Percentiles rank a stretch among this genome's conserved stretches.
phyloP scores from a whole-genome alignment of 139 green algal genomes.

The Astrephomene gubernaculifera region DNA sequence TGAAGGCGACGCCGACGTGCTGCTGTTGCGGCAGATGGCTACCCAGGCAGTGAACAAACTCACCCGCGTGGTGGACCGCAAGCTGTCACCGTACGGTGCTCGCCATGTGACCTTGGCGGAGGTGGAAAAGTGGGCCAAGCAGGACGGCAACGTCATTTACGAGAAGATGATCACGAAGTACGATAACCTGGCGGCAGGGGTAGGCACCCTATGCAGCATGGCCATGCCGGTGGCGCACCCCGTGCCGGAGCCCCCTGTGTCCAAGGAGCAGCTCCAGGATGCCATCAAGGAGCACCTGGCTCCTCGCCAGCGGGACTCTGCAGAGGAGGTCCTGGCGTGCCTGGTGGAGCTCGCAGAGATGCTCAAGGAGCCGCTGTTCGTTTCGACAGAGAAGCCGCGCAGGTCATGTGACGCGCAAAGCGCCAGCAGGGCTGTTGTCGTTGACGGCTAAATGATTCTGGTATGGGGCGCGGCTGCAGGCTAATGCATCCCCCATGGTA shows the following conservation, averaged over 20 bases:
- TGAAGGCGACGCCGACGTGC: not conserved
- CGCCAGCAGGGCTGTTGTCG: too few relatives aligned
- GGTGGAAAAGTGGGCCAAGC: not conserved
- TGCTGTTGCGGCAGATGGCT: not conserved
- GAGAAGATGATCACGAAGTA: not conserved
- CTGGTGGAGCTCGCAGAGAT: not conserved
- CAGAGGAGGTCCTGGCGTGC: not conserved
- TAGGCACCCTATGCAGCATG: not conserved
- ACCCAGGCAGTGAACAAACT: not conserved
- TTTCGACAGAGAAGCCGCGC: not conserved
- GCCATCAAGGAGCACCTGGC: not conserved
- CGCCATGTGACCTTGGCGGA: not conserved
- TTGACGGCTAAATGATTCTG: too few relatives aligned
- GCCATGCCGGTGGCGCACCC: not conserved
- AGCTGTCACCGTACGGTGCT: not conserved
- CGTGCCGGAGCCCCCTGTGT: not conserved
- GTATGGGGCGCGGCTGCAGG: too few relatives aligned
- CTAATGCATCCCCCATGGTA: too few relatives aligned
- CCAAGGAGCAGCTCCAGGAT: not conserved
- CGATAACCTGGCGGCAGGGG: not conserved
- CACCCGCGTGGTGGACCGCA: not conserved
- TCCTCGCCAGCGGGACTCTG: not conserved
- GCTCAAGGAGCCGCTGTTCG: not conserved
- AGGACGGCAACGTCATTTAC: not conserved
- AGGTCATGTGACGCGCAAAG: too few relatives aligned